Percentiles rank a stretch among this genome's conserved stretches.
Conservation (phyloP, 2,329 filamentous ascomycete genomes). For the Spiromastix sp. region DNA sequence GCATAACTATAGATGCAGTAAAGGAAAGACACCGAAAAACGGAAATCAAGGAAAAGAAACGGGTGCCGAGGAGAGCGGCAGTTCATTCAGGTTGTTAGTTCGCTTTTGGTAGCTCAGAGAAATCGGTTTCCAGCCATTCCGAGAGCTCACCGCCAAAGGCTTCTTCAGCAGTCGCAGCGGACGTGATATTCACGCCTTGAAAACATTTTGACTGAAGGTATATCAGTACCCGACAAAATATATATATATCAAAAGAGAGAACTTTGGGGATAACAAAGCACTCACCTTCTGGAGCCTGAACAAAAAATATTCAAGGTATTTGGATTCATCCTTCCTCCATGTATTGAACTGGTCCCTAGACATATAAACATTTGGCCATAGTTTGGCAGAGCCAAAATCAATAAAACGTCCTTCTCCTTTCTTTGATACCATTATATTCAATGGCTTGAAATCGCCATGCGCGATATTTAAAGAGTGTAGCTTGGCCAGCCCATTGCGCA, state of each 20-base stretch:
- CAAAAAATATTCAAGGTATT: constrained; percentile 3
- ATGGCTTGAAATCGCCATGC: constrained; percentile 1
- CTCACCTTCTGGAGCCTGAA: constrained; percentile 6
- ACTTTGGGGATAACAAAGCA: too few relatives aligned
- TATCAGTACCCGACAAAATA: constrained; percentile 2
- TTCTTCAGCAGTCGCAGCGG: constrained; percentile 2
- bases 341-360: neutral
- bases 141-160: too few relatives aligned
- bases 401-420: constrained; percentile 1
- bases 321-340: neutral
- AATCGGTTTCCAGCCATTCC: too few relatives aligned
- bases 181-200: constrained; percentile 3
- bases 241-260: constrained; percentile 1
- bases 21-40: too few relatives aligned
- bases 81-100: too few relatives aligned
- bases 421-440: constrained; percentile 6
- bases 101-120: too few relatives aligned
- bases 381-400: constrained; percentile 5
- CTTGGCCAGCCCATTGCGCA: constrained; percentile 3
- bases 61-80: too few relatives aligned
- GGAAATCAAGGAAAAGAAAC: too few relatives aligned
- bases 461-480: constrained; percentile 4
- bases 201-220: constrained; percentile 2
- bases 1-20: too few relatives aligned
- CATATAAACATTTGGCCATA: constrained; percentile 2